Base-by-base conservation (phyloP, 2,329 filamentous ascomycete genomes). In the Trichoderma semiorbis region DNA sequence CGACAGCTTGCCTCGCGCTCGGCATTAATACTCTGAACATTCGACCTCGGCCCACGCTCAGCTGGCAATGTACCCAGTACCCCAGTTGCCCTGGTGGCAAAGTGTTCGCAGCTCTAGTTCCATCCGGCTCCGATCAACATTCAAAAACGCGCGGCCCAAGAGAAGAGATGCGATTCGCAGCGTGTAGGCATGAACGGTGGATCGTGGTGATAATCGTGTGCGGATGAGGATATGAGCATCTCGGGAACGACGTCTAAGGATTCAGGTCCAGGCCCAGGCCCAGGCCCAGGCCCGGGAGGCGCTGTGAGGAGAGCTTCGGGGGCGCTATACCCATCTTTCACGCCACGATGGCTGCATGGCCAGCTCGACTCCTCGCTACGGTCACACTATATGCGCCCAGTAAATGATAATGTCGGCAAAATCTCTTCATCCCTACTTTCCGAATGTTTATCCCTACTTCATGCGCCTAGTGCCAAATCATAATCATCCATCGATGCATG, bases 51-150 rank as follows among this genome's bases (percentile, higher is more conserved):
- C 50, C 14, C 64, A 43, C 53, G 50, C 32, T 58, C 64, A 57
- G 64, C 50, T 28, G 32, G 18, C 32, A 58, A 26, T 28, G n/a
- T 43, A 43, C 32, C 64, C 50, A n/a, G n/a, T 43, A 43, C 34
- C 64, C 50, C 64, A 39, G 50, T 66, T 39, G 12, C 21, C 50
- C 28, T 43, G 36, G 67, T 69, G 67, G 67, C 67, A 34, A 69
- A 69, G 55, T 12, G 67, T 53, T 53, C 30, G 57, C 67, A 53
- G 67, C 11, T n/a, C 30, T 50, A 36, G 57, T 28, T 60, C 21
- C 67, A 32, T 61, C 55, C 36, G 39, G 67, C 55, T 24, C 64
- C 55, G 55, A 69, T 66, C 66, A 69, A 21, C 66, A 32, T 32
- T 30, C 34, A 28, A n/a, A 43, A 57, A 47, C 63, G 43, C 36